Evolutionary conservation across 1,284 basidiomycete genomes (phyloP).

Genomic region (Pseudozyma flocculosa): DNA sequence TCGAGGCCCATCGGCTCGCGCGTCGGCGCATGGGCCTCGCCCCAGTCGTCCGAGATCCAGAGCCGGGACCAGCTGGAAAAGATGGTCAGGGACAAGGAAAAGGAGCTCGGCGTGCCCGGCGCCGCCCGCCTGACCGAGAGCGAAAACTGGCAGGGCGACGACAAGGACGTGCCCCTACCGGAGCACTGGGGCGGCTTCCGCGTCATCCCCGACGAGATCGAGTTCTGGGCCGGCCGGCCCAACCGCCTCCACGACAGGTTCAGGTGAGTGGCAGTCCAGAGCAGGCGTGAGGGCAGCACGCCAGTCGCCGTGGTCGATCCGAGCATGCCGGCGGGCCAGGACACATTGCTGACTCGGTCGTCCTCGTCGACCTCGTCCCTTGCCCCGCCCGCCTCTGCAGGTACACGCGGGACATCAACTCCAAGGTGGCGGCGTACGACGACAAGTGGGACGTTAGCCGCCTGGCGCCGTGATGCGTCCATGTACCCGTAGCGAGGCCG

Average conservation of each 20-base stretch:
- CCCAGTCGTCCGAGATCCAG: conserved; percentile 78
- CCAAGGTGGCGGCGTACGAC: conserved; percentile 8
- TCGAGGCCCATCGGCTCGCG: conserved; percentile 79
- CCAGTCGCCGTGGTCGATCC: not conserved
- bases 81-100: conserved; percentile 67
- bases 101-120: conserved; percentile 66
- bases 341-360: too few relatives aligned
- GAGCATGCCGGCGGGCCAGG: too few relatives aligned
- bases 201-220: conserved; percentile 78
- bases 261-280: conserved; percentile 17
- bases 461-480: conserved; percentile 33
- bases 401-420: conserved; percentile 32
- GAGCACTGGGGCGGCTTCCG: conserved; percentile 97
- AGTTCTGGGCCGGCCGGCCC: conserved; percentile 55
- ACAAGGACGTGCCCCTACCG: conserved; percentile 69
- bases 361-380: too few relatives aligned
- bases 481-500: not conserved
- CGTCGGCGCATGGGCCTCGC: conserved; percentile 89
- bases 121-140: conserved; percentile 37
- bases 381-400: not conserved
- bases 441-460: conserved; percentile 42
- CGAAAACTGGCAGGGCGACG: conserved; percentile 16
- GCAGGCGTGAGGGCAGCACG: too few relatives aligned
- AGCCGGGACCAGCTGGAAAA: conserved; percentile 66
- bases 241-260: conserved; percentile 55